Conservation (phyloP, 179 eudicot species). For the Dionaea muscipula region DNA sequence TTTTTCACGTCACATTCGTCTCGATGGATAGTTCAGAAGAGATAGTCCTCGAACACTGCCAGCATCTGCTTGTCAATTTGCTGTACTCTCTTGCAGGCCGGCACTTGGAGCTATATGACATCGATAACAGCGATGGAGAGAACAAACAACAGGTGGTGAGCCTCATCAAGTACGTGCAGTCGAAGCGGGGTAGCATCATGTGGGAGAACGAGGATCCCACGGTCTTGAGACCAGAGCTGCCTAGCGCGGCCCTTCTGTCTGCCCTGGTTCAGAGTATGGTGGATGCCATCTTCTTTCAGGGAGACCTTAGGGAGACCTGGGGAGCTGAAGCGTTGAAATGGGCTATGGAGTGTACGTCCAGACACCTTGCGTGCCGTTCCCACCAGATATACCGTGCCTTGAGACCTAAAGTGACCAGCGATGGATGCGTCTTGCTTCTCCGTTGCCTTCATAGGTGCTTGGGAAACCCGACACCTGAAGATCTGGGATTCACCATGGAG, state of each 20-base stretch:
- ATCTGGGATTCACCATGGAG: conserved; percentile 85
- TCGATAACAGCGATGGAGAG: conserved; percentile 89
- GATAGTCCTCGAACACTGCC: conserved; percentile 95
- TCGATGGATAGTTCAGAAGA: conserved; percentile 99
- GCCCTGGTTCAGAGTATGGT: conserved; percentile 99
- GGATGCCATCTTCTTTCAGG: conserved; percentile 94
- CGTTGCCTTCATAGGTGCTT: conserved; percentile 88
- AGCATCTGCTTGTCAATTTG: conserved; percentile 84
- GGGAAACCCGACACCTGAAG: conserved; percentile 77
- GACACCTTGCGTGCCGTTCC: conserved; percentile 95
- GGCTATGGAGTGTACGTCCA: conserved; percentile 99
- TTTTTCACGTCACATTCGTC: conserved; percentile 92
- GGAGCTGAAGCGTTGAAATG: conserved; percentile 92
- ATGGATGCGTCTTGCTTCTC: conserved; percentile 84
- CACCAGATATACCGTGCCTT: conserved; percentile 95
- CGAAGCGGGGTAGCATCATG: conserved; percentile 98
- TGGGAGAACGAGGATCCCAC: conserved; percentile 99
- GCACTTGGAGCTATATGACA: conserved; percentile 89
- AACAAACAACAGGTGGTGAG: conserved; percentile 96
- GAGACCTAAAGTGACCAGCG: conserved; percentile 82
- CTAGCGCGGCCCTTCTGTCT: conserved; percentile 90
- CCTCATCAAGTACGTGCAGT: conserved; percentile 89
- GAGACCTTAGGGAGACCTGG: conserved; percentile 98
- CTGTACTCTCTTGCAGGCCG: conserved; percentile 91
- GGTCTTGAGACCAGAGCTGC: conserved; percentile 68